These are phyloP conservation scores for Allomyces arbusculus DNA, from an alignment of 192 early-diverging fungal genomes.

Conservation along the genomic window DNA sequence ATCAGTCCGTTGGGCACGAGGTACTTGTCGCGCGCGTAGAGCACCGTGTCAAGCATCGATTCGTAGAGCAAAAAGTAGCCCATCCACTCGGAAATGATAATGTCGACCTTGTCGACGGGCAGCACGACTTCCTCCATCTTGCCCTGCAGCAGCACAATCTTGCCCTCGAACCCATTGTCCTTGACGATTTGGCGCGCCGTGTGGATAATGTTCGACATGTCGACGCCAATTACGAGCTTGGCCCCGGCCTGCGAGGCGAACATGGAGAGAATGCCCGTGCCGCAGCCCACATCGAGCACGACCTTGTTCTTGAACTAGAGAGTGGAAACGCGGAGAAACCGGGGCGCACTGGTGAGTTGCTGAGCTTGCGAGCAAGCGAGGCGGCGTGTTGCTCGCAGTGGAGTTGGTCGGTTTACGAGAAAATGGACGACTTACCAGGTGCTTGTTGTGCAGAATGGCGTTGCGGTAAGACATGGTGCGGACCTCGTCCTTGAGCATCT, in stretches of 20 bases:
- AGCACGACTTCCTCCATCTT: slow-evolving; percentile 93
- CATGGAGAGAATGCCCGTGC: slow-evolving; percentile 96
- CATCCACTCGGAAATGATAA: slow-evolving; percentile 99
- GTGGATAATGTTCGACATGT: slow-evolving; percentile 95
- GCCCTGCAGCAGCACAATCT: slow-evolving; percentile 76
- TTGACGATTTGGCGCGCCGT: slow-evolving; percentile 82
- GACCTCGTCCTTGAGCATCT: slow-evolving; percentile 97
- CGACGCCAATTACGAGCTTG: slow-evolving; percentile 80
- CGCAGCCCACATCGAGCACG: slow-evolving; percentile 97
- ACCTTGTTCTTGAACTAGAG: slow-evolving; percentile 65
- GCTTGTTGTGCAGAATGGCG: slow-evolving; percentile 85
- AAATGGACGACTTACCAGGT: slow-evolving; percentile 29
- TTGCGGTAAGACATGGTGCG: slow-evolving; percentile 81
- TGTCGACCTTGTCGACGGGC: slow-evolving; percentile 89
- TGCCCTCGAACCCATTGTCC: slow-evolving; percentile 78
- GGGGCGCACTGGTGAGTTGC: no score
- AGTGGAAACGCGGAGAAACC: no score
- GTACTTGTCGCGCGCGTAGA: slow-evolving; percentile 87
- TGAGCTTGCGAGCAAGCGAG: no score
- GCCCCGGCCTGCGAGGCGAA: slow-evolving; percentile 98
- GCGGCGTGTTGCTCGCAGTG: no score
- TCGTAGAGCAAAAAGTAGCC: slow-evolving; percentile 97
- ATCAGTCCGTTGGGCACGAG: slow-evolving; percentile 77
- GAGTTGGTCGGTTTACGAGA: no score
- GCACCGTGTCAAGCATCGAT: slow-evolving; percentile 98